Evolutionary conservation across 192 early-diverging fungal species (phyloP).

Genomic region (Funneliformis geosporum): DNA sequence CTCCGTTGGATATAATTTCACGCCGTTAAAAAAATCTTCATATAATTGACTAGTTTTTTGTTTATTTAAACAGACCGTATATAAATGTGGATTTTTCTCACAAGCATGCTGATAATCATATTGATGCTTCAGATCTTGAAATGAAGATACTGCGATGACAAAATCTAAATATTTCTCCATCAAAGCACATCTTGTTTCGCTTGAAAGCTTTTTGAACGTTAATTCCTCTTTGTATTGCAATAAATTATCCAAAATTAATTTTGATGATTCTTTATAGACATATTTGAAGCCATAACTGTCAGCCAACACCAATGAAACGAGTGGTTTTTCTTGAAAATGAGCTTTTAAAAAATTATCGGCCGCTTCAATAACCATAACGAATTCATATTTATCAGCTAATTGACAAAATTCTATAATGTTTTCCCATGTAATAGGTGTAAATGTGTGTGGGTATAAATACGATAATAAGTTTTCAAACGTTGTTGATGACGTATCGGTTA

Average conservation of each 20-base stretch:
- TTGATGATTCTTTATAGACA: conserved; percentile 5
- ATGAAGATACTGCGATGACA: not conserved
- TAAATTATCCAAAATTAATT: conserved; percentile 13
- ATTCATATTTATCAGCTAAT: conserved; percentile 10
- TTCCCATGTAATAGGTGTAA: not conserved
- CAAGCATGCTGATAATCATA: not conserved
- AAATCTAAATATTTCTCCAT: not conserved
- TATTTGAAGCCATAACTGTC: not conserved
- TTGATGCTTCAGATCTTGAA: not conserved
- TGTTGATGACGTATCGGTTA: not conserved
- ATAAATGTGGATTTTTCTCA: not conserved
- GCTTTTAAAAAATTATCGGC: not conserved
- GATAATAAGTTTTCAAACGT: not conserved
- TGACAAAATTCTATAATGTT: not conserved
- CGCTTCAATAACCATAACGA: not conserved
- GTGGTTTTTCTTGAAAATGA: not conserved
- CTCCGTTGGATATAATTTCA: not conserved
- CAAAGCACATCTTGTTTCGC: not conserved
- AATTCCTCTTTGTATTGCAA: not conserved
- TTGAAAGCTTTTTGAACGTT: not conserved
- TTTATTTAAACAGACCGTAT: not conserved
- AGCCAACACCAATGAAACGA: not conserved
- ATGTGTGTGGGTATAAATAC: not conserved
- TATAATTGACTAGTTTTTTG: not conserved
- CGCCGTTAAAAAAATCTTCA: not conserved